Base-by-base conservation (phyloP, 305 asterid genomes). In the Fraxinus nigra region DNA sequence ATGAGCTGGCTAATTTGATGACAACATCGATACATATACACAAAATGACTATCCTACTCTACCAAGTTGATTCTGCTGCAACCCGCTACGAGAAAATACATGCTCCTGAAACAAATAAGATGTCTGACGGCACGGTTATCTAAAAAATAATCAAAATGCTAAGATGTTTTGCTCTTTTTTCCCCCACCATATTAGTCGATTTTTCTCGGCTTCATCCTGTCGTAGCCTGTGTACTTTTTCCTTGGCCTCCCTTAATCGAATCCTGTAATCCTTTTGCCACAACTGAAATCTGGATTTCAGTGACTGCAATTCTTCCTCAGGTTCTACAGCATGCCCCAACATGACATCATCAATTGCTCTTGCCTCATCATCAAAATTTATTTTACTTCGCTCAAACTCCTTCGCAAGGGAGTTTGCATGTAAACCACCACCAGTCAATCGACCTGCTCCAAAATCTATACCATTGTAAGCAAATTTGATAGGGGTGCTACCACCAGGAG, bases 321-420 rank as follows among this genome's bases (percentile, higher is more conserved):
- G 79, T 67, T 82, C 77, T 70, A 78, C 56, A 34, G 86, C 67
- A 16, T 82, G 65, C 40, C 79, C 80, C 1, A 88, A 80, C 51
- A 84, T 83, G 48, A 76, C 77, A 78, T 85, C 90, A 5, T 77
- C 85, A 8, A 89, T 75, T 38, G 90, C 85, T 20, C 37, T 83
- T 48, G 88, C 90, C 75, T 86, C 90, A 3, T 82, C 81, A 1
- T 86, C 86, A 30, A 88, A 85, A 35, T 20, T 77, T 14, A 46
- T 86, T 63, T 80, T 89, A 83, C 84, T 89, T 70, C 75, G 86
- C 59, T 91, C 94, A 77, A 90, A 87, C 81, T 89, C 92, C 65
- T 80, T 87, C 35, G 37, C 87, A 24, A 90, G 88, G 78, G 89
- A 82, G 78, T 70, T 67, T 7, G 85, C 83, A n/a, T 83, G 86